Evolutionary conservation across 176 grass and related monocot species (phyloP).

Genomic region (Phoenix roebelenii): DNA sequence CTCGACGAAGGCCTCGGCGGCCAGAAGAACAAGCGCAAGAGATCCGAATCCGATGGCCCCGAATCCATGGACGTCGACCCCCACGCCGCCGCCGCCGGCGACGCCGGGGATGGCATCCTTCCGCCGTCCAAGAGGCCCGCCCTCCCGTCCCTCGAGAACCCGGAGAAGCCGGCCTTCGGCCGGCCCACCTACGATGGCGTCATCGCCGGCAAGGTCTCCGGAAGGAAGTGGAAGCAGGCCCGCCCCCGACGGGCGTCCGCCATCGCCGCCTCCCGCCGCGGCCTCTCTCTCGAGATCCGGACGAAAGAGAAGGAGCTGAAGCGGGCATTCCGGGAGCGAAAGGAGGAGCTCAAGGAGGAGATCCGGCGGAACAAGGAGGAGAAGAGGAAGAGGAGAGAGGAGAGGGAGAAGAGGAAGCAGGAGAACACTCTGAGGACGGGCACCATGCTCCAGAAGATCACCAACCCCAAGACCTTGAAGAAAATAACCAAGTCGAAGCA

Average conservation of each 20-base stretch:
- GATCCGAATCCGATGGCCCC: no score
- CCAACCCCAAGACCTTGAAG: constrained; percentile 92
- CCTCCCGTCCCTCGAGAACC: constrained; percentile 54
- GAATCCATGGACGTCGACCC: no score
- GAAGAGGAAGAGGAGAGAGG: constrained; percentile 68
- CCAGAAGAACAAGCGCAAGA: no score
- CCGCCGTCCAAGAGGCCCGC: constrained; percentile 61
- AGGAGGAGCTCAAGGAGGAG: constrained; percentile 82
- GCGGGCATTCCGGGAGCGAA: constrained; percentile 63
- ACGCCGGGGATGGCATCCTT: constrained; percentile 5
- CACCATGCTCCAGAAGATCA: constrained; percentile 74
- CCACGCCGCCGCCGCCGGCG: neutral
- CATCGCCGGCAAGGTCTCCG: constrained; percentile 69
- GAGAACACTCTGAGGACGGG: constrained; percentile 76
- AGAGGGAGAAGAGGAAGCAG: constrained; percentile 86
- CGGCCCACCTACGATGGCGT: constrained; percentile 83
- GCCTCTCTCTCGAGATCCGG: constrained; percentile 59
- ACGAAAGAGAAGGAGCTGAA: constrained; percentile 69
- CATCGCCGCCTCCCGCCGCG: constrained; percentile 39
- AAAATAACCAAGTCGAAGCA: constrained; percentile 94
- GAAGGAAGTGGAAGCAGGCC: constrained; percentile 78
- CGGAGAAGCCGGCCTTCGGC: constrained; percentile 71
- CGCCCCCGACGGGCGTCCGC: constrained; percentile 67
- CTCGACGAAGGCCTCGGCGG: no score
- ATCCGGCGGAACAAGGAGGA: constrained; percentile 71